Evolutionary conservation across 2,329 filamentous ascomycete genomes (phyloP).

Genomic region (Rachicladosporium sp.): DNA sequence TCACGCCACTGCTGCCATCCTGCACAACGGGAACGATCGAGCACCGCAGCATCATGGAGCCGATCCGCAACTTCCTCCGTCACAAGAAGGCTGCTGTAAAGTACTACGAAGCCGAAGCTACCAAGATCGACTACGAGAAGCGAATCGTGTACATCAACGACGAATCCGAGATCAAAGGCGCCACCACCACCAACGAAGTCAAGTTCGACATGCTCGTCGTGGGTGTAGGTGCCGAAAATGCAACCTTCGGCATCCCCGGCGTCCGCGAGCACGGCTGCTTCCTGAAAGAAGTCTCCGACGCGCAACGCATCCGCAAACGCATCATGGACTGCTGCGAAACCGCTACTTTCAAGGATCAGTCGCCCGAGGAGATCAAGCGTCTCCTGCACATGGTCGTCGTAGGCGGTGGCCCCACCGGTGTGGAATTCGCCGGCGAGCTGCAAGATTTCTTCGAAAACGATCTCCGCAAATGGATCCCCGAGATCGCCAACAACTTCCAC

Average conservation of each 20-base stretch:
- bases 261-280: slow-evolving; percentile 94
- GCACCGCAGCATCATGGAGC: slow-evolving; percentile 99
- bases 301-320: slow-evolving; percentile 90
- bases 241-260: slow-evolving; percentile 91
- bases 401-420: slow-evolving; percentile 84
- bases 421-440: slow-evolving; percentile 95
- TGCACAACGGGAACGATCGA: slow-evolving; percentile 96
- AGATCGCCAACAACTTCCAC: slow-evolving; percentile 89
- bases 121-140: slow-evolving; percentile 84
- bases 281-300: slow-evolving; percentile 94
- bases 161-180: slow-evolving; percentile 83
- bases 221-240: slow-evolving; percentile 94
- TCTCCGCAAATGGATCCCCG: slow-evolving; percentile 93
- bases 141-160: slow-evolving; percentile 83
- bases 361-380: slow-evolving; percentile 74
- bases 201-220: slow-evolving; percentile 97
- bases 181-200: slow-evolving; percentile 70
- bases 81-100: slow-evolving; percentile 89
- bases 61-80: slow-evolving; percentile 86
- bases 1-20: slow-evolving; percentile 91
- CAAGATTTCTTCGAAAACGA: slow-evolving; percentile 99
- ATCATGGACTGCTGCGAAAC: slow-evolving; percentile 99
- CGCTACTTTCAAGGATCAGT: slow-evolving; percentile 94
- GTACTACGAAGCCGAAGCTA: slow-evolving; percentile 96
- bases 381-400: slow-evolving; percentile 94